These are phyloP conservation scores for Chaetomiaceae sp. DNA, from an alignment of 2,329 filamentous ascomycete genomes.

Conservation along the genomic window DNA sequence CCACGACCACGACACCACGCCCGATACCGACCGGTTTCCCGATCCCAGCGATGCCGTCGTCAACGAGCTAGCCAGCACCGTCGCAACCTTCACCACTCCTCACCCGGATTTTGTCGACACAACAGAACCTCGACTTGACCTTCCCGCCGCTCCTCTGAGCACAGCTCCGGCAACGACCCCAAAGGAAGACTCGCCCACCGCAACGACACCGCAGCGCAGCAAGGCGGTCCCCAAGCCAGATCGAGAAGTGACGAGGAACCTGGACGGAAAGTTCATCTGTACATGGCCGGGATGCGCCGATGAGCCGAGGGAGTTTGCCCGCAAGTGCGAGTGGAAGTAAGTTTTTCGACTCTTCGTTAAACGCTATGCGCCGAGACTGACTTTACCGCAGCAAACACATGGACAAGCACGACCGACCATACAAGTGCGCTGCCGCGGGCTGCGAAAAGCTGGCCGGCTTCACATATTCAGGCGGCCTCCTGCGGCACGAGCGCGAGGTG, in stretches of 20 bases:
- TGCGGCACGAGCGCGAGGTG: conserved; percentile 89
- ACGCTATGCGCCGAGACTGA: conserved; percentile 5
- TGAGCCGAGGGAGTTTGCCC: conserved; percentile 61
- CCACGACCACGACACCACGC: conserved; percentile 37
- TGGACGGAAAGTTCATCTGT: conserved; percentile 73
- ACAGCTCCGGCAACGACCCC: conserved; percentile 21
- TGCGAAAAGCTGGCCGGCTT: conserved; percentile 92
- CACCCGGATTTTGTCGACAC: conserved; percentile 28
- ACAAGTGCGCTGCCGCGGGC: conserved; percentile 74
- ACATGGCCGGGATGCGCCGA: conserved; percentile 65
- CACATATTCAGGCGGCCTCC: conserved; percentile 86
- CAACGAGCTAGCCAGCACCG: conserved; percentile 31
- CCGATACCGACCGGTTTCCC: conserved; percentile 36
- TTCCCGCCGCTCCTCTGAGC: conserved; percentile 28
- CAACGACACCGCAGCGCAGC: conserved; percentile 35
- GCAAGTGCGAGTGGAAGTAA: conserved; percentile 94
- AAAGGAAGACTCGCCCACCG: conserved; percentile 29
- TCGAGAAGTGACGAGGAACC: conserved; percentile 56
- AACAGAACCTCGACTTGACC: conserved; percentile 34
- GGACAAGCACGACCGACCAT: conserved; percentile 95
- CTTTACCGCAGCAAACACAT: conserved; percentile 75
- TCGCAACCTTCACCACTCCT: conserved; percentile 33
- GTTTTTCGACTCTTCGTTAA: conserved; percentile 34
- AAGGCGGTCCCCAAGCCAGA: conserved; percentile 58
- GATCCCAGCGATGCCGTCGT: conserved; percentile 38